Percentiles rank a stretch among this genome's conserved stretches.
These are phyloP conservation scores for Cytidiella melzeri DNA, from an alignment of 768 basidiomycete genomes.

Conservation along the genomic window DNA sequence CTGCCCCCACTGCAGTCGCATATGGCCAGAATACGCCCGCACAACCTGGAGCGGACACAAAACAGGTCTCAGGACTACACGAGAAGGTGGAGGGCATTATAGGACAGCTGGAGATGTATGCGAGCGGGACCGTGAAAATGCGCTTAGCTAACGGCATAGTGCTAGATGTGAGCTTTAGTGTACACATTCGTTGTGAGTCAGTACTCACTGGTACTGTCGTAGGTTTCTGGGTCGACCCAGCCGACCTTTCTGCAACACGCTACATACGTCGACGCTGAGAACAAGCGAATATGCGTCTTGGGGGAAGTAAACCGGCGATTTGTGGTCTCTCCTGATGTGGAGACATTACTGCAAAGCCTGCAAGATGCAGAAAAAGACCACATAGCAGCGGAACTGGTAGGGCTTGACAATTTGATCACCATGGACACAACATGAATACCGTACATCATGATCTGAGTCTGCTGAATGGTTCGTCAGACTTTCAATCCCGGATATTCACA, in stretches of 20 bases:
- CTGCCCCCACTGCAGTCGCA: constrained; percentile 30
- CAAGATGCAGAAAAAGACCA: constrained; percentile 37
- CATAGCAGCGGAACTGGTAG: constrained; percentile 12
- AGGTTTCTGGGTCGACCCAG: constrained; percentile 80
- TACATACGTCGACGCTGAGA: constrained; percentile 57
- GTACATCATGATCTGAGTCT: too few species aligned
- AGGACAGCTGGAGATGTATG: constrained; percentile 80
- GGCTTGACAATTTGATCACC: constrained; percentile 42
- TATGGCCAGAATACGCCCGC: constrained; percentile 21
- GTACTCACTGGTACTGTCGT: too few species aligned
- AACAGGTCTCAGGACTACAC: constrained; percentile 19
- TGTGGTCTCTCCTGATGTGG: constrained; percentile 78
- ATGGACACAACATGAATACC: too few species aligned
- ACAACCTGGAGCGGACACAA: constrained; percentile 8
- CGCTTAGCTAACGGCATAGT: constrained; percentile 75
- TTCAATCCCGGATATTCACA: too few species aligned
- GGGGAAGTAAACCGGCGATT: constrained; percentile 88
- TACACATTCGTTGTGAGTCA: neutral
- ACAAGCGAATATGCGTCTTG: constrained; percentile 60
- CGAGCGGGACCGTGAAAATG: constrained; percentile 83
- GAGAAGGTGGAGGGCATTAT: constrained; percentile 66
- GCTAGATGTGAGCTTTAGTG: constrained; percentile 56
- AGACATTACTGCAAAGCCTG: constrained; percentile 63
- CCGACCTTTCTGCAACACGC: constrained; percentile 88
- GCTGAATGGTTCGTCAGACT: too few species aligned